A percentile compares a stretch with the other conserved stretches of the same genome.
Conservation (phyloP, 768 basidiomycete species). For the Boletus rubescentipes region DNA sequence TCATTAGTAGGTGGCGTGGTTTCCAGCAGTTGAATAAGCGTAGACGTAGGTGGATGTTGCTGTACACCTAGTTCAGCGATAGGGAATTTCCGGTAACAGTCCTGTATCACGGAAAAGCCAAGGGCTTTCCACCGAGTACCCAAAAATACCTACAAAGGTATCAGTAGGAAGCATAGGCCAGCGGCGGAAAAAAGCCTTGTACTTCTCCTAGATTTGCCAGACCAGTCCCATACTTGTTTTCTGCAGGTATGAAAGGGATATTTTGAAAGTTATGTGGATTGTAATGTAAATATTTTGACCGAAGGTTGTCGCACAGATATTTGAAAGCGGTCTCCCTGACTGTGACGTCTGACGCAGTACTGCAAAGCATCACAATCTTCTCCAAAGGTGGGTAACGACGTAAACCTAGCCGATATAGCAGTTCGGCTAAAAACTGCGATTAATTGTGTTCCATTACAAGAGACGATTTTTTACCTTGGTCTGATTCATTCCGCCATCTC, state of each 20-base stretch:
- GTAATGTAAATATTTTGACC: slow-evolving; percentile 33
- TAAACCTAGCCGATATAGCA: neutral
- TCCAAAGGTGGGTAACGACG: slow-evolving; percentile 57
- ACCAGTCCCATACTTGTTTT: neutral
- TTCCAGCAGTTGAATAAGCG: slow-evolving; percentile 55
- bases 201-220: slow-evolving; percentile 1
- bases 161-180: slow-evolving; percentile 24
- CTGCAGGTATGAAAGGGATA: slow-evolving; percentile 2
- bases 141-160: slow-evolving; percentile 1
- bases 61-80: slow-evolving; percentile 60
- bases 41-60: slow-evolving; percentile 60
- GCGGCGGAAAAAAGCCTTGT: slow-evolving; percentile 28
- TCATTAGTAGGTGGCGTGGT: slow-evolving; percentile 52
- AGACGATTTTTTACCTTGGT: slow-evolving; percentile 26
- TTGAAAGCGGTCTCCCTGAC: slow-evolving; percentile 59
- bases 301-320: slow-evolving; percentile 50
- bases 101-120: slow-evolving; percentile 69
- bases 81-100: slow-evolving; percentile 46
- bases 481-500: slow-evolving; percentile 54
- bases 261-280: slow-evolving; percentile 44
- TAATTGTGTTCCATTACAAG: neutral
- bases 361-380: slow-evolving; percentile 61
- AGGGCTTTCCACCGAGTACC: slow-evolving; percentile 47
- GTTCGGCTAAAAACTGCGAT: slow-evolving; percentile 31
- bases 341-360: slow-evolving; percentile 38